Evolutionary conservation across 176 grass and related monocot genomes (phyloP).

Genomic region (Oryza glumipatula): DNA sequence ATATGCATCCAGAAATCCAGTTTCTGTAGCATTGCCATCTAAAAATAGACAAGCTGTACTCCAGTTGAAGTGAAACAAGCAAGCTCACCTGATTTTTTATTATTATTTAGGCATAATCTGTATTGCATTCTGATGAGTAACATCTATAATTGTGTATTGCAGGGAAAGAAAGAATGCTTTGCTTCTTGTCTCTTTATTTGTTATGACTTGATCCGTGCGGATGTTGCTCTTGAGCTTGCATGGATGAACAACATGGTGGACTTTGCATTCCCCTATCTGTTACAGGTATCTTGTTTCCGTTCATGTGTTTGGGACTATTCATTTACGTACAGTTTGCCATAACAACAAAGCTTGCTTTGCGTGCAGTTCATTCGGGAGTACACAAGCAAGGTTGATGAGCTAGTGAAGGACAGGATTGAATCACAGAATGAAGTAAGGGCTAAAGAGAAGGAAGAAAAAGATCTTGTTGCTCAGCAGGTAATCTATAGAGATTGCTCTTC

Average conservation of each 20-base stretch:
- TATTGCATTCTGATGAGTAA: conserved; percentile 29
- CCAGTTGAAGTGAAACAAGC: not conserved
- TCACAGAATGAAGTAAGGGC: conserved; percentile 72
- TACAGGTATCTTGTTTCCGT: conserved; percentile 67
- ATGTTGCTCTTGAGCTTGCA: conserved; percentile 97
- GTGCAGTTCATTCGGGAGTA: conserved; percentile 92
- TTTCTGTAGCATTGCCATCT: not conserved
- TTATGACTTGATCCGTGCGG: conserved; percentile 86
- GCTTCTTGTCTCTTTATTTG: conserved; percentile 98
- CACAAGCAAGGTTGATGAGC: conserved; percentile 89
- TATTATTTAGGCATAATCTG: conserved; percentile 13
- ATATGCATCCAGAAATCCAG: not conserved
- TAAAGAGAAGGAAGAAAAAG: conserved; percentile 93
- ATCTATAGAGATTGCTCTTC: not conserved
- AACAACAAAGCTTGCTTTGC: not conserved
- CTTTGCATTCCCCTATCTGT: conserved; percentile 94
- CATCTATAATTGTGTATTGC: conserved; percentile 40
- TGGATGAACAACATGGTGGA: conserved; percentile 98
- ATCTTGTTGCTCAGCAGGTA: conserved; percentile 93
- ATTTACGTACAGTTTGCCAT: conserved; percentile 1
- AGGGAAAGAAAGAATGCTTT: conserved; percentile 99
- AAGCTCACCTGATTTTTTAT: not conserved
- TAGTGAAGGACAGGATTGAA: conserved; percentile 89
- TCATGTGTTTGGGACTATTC: not conserved
- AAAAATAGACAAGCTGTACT: conserved; percentile 18